A percentile compares a stretch with the other conserved stretches of the same genome.
phyloP scores from a whole-genome alignment of 1,284 basidiomycete genomes.

The Cystobasidium slooffiae region DNA sequence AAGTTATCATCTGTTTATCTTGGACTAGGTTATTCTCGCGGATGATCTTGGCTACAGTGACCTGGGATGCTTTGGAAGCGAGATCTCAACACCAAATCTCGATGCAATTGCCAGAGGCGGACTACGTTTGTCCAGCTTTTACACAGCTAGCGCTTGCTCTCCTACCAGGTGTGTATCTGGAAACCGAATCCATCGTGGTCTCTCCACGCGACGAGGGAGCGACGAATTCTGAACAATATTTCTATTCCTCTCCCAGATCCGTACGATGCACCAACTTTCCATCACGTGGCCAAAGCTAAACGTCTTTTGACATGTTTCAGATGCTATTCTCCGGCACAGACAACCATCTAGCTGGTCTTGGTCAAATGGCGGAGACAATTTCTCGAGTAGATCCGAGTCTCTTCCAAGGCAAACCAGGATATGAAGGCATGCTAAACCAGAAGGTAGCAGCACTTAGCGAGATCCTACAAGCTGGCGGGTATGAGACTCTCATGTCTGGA shows the following conservation, averaged over 20 bases:
- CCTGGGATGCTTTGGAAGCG: slow-evolving; percentile 45
- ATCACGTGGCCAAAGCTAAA: neutral
- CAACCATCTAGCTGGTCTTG: slow-evolving; percentile 26
- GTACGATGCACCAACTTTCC: neutral
- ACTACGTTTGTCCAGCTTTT: slow-evolving; percentile 47
- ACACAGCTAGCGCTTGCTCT: slow-evolving; percentile 50
- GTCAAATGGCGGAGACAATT: slow-evolving; percentile 24
- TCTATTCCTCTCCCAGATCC: slow-evolving; percentile 5
- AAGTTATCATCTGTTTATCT: too few relatives aligned
- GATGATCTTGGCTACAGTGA: slow-evolving; percentile 42
- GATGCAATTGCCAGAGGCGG: slow-evolving; percentile 45
- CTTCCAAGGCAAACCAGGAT: slow-evolving; percentile 27
- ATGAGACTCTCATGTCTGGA: slow-evolving; percentile 27
- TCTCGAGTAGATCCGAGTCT: neutral
- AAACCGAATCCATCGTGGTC: too few relatives aligned
- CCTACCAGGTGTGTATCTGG: slow-evolving; percentile 27
- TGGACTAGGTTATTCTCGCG: slow-evolving; percentile 10
- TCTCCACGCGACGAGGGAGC: neutral
- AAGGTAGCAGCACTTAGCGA: slow-evolving; percentile 22
- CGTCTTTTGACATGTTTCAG: neutral
- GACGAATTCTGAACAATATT: neutral
- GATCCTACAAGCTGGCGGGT: slow-evolving; percentile 24
- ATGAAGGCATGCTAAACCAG: slow-evolving; percentile 31
- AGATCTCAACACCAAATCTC: slow-evolving; percentile 49
- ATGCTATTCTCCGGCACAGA: slow-evolving; percentile 32